Evolutionary conservation across 768 basidiomycete genomes (phyloP), one percentile per base, ranked within the genome.

Genomic region (Phaeotremella fagi): DNA sequence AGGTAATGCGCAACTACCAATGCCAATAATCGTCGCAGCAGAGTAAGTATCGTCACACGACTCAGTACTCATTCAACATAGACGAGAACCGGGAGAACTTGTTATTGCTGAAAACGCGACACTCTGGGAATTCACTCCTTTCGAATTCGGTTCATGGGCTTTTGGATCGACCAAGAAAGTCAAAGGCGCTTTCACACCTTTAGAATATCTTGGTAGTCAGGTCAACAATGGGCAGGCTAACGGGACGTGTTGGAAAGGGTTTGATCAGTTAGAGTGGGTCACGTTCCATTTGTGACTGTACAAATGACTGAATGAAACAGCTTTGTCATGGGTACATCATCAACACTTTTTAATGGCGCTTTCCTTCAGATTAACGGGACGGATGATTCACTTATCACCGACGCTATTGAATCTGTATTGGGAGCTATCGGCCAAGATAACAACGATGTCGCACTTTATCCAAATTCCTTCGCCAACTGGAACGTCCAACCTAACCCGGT

Each of bases 251-350:
- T 83, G 83, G 12, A 81, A 79, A 3, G 83, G 83, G 5, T 89
- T 88, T 61, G 86, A 89, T 65, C 85, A 70, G 51, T 26, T 67
- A 85, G 69, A 81, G 73, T 55, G 67, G 69, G 58, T 70, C 20
- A 20, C 29, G 51, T 38, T 16, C 20, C 22, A 26, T 2, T 3
- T 24, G 11, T 35, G 16, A 41, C 22, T 29, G 7, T 11, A 24
- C 31, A 18, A 9, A 26, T 16, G 27, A 31, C 29, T 36, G 31
- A 22, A 26, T 4, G 31, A 14, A 26, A 3, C 38, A 70, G 66
- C 0, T 90, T 87, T 68, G 68, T 89, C 28, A 84, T 87, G 78
- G 88, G 85, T 7, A 82, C 82, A 2, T 87, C 86, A 31, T 70
- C 74, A 2, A 72, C 75, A 3, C 60, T 77, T 15, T 77, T 75